Evolutionary conservation across 345 rosid genomes (phyloP), one percentile per base, ranked within the genome.

Genomic region (Jatropha curcas): DNA sequence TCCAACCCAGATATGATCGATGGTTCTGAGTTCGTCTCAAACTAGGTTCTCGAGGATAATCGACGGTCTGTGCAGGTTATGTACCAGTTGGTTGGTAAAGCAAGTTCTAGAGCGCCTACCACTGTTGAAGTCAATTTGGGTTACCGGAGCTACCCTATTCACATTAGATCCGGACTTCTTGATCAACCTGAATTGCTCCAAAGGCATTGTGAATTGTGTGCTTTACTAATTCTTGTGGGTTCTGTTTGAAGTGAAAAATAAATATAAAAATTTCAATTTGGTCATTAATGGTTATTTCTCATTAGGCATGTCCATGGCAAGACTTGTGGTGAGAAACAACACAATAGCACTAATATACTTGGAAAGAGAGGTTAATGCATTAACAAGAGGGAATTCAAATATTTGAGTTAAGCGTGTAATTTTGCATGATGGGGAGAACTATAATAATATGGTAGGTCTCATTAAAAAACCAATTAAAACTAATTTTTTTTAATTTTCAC

Each of bases 371-470:
- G 67, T 89, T 20, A 84, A 95, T 61, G 86, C 96, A 60, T 86
- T 95, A 67, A 91, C 96, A 11, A 82, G 79, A 64, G 98, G 90
- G 30, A 95, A 93, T 76, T 93, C 99, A 0, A 88, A 91, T 72
- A 81, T 95, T 52, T 81, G 96, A 0, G 98, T 95, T 9, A 97
- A 92, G 67, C 87, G 78, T 79, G 98, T 92, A 37, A 84, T 89
- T 71, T 76, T 95, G 28, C 97, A 98, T 0, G 99, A 95, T 82
- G 99, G 99, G 52, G 99, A 95, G 89, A 84, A 89, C 78, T 82
- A 76, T 76, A 95, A 95, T 77, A 61, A 95, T 82, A 95, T 95
- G 97, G 99, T 92, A 63, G 46, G 83, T 76, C 17, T 28, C 11
- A 1, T n/a, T 63, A 12, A 8, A 33, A 22, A 45, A 8, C 34